A percentile compares a stretch with the other conserved stretches of the same genome.
phyloP scores from a whole-genome alignment of 768 basidiomycete genomes.

The Mrakia hoshinonis region DNA sequence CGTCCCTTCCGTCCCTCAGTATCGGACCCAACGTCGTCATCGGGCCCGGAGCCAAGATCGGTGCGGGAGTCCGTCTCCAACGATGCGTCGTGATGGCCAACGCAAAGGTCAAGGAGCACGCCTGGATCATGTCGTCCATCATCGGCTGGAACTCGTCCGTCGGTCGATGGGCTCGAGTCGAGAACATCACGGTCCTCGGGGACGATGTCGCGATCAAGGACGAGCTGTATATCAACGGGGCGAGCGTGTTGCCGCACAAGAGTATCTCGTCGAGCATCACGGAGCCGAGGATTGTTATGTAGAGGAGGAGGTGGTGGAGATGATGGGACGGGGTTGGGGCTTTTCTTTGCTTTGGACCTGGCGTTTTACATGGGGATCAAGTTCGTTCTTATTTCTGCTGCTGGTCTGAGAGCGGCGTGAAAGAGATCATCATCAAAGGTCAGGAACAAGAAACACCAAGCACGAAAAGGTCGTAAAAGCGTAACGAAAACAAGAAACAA shows the following conservation, averaged over 20 bases:
- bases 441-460: no score
- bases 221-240: conserved; percentile 45
- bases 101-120: conserved; percentile 45
- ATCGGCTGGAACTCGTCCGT: conserved; percentile 45
- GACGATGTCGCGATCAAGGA: conserved; percentile 48
- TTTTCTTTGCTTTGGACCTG: no score
- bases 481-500: no score
- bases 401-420: no score
- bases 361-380: no score
- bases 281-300: conserved; percentile 38
- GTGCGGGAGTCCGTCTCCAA: conserved; percentile 45
- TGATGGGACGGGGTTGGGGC: no score
- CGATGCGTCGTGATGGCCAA: conserved; percentile 46
- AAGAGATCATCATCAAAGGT: no score
- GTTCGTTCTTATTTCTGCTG: no score
- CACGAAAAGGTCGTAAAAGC: no score
- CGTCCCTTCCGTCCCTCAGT: conserved; percentile 31
- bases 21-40: conserved; percentile 48
- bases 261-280: conserved; percentile 33
- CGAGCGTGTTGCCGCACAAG: conserved; percentile 39
- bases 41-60: conserved; percentile 45
- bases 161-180: conserved; percentile 43
- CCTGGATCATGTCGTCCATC: conserved; percentile 46
- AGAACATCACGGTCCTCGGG: conserved; percentile 45
- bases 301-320: conserved; percentile 7